Evolutionary conservation across 1,284 basidiomycete species (phyloP).

Genomic region (Cutaneotrichosporon cutaneum): DNA sequence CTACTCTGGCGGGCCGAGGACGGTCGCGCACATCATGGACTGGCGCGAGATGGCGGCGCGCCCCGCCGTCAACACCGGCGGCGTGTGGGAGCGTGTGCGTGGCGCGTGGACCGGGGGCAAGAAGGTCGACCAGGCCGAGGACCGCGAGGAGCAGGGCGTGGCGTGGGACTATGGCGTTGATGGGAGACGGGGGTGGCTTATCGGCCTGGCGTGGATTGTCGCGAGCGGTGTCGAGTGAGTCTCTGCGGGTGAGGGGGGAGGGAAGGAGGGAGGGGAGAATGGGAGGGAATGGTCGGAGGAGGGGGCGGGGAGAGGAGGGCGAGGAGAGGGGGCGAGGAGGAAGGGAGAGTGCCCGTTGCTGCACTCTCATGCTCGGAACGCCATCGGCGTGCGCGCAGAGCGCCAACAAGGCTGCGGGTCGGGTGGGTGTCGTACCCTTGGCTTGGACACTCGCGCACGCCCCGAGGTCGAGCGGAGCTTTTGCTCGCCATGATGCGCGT

Average conservation of each 20-base stretch:
- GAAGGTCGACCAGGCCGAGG: constrained; percentile 30
- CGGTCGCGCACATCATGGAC: constrained; percentile 69
- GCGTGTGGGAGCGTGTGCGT: constrained; percentile 56
- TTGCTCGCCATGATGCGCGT: too few species aligned
- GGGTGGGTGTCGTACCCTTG: too few species aligned
- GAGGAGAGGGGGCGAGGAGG: too few species aligned
- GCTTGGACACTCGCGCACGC: too few species aligned
- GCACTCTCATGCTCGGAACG: too few species aligned
- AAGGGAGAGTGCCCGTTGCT: background rate
- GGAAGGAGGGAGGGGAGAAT: background rate
- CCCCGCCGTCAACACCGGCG: constrained; percentile 62
- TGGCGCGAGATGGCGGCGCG: constrained; percentile 91
- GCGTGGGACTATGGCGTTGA: constrained; percentile 61
- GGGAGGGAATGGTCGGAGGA: background rate
- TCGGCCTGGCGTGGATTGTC: constrained; percentile 76
- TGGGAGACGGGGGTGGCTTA: constrained; percentile 77
- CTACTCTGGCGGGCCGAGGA: constrained; percentile 64
- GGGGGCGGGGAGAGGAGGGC: background rate
- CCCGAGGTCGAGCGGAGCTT: too few species aligned
- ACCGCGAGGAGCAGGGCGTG: constrained; percentile 13
- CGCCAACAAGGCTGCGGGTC: too few species aligned
- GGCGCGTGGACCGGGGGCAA: constrained; percentile 55
- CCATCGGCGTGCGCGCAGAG: too few species aligned
- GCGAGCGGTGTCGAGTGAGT: constrained; percentile 78
- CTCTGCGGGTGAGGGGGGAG: background rate